Conservation (phyloP, 768 basidiomycete species). For the Russula vinacea region DNA sequence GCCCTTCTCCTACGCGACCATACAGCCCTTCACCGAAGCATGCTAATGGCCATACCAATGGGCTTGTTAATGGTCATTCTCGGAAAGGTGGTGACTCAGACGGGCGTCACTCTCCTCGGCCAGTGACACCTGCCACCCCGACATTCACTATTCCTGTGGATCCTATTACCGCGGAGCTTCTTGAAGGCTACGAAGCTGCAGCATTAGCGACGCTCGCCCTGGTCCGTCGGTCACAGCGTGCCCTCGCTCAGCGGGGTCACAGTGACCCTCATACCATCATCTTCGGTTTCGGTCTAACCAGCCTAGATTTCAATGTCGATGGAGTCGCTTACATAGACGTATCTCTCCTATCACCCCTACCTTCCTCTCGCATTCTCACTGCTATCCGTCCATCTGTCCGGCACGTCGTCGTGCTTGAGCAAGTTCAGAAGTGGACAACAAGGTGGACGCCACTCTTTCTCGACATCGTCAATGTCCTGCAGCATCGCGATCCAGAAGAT, state of each 20-base stretch:
- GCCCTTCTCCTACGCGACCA: slow-evolving; percentile 12
- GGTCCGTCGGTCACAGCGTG: slow-evolving; percentile 57
- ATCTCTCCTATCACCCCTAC: slow-evolving; percentile 66
- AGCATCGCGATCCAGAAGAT: slow-evolving; percentile 49
- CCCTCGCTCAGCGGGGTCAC: slow-evolving; percentile 52
- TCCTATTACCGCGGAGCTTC: slow-evolving; percentile 37
- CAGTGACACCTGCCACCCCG: slow-evolving; percentile 28
- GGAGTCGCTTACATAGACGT: slow-evolving; percentile 63
- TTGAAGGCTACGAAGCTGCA: slow-evolving; percentile 64
- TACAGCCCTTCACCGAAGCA: slow-evolving; percentile 21
- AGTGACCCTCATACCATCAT: slow-evolving; percentile 62
- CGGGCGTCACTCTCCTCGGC: slow-evolving; percentile 29
- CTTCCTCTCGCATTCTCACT: slow-evolving; percentile 51
- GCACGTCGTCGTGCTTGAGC: slow-evolving; percentile 79
- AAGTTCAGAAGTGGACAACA: slow-evolving; percentile 67
- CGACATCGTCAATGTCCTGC: slow-evolving; percentile 71
- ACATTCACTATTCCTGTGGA: slow-evolving; percentile 29
- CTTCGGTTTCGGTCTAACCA: slow-evolving; percentile 60
- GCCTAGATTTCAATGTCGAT: slow-evolving; percentile 46
- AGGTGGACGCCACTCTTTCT: slow-evolving; percentile 89
- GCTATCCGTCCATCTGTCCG: slow-evolving; percentile 60
- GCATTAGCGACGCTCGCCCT: slow-evolving; percentile 61
- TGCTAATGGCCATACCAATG: slow-evolving; percentile 39
- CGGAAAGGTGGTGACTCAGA: slow-evolving; percentile 33
- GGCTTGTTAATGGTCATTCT: slow-evolving; percentile 36